Base-by-base conservation (phyloP, 2,329 filamentous ascomycete species). In the Beauveria medogensis region DNA sequence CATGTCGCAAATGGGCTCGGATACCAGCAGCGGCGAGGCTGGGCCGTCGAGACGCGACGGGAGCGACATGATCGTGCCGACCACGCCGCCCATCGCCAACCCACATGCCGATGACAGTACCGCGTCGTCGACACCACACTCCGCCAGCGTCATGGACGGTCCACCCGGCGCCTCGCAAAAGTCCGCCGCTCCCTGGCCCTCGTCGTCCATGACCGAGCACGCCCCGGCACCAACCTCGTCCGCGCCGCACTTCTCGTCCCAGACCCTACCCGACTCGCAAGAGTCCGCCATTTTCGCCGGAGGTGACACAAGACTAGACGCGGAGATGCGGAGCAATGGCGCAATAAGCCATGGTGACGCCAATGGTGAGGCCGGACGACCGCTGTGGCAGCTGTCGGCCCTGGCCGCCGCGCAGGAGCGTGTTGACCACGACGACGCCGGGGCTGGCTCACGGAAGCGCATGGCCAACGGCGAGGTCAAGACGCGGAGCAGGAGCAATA, bases 381-480 rank as follows among this genome's bases (percentile, higher is more conserved):
- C 86, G 67, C 69, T 86, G 53, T 74, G 82, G 18, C 80, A 81
- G 63, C 73, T 85, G n/a, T 85, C 83, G 6, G 77, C 83, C 63
- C 74, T 85, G 59, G 83, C 83, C 30, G 82, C 83, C 43, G 75
- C 75, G 37, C 78, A 81, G 69, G 75, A 80, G 64, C 78, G 77
- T 68, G 77, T 83, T 68, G 69, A 66, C 12, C 71, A 75, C 37
- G 48, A 51, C 2, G 69, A 70, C 71, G 62, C 76, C 69, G 48
- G 65, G 60, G 60, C 79, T 70, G 66, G 65, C 40, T 79, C 80
- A 43, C 83, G 85, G 64, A 95, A 95, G 75, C 82, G 91, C 66
- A 93, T 85, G 68, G 89, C 90, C 40, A 88, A 89, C 69, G 91
- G 90, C 47, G 78, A 84, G 55, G 79, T 92, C 61, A 95, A 92